Evolutionary conservation across 345 rosid species (phyloP), one percentile per base, ranked within the genome.

Genomic region (Eucalyptus brandiana): DNA sequence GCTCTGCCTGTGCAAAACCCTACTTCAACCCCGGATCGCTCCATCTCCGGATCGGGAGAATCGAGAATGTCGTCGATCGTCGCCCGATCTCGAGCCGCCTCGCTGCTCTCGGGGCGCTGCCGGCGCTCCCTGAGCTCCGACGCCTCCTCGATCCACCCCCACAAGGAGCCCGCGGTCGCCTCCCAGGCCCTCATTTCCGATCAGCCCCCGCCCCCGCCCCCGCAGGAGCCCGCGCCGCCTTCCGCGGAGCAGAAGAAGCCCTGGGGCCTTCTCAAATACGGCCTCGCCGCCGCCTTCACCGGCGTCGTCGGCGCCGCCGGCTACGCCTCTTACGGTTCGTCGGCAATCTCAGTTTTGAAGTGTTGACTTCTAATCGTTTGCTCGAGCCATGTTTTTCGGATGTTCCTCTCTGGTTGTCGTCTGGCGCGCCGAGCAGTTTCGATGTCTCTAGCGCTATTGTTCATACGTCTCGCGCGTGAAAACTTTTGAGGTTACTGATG

Each of bases 321-420:
- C 69, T 96, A 95, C 92, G 95, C 91, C 7, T 92, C 93, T 56
- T 98, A 93, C 86, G 97, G 99, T 98, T 40, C 49, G 93, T 92
- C 30, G 49, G 69, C 37, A 1, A 56, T 54, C 44, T 30, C 45
- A 34, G 15, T 51, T 54, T 87, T 85, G 80, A 42, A 85, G 6
- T 56, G 58, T 81, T 72, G 49, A 23, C 48, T 60, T 37, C 87
- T 21, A 7, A 23, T 76, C 7, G 45, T 76, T 37, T 76, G 47
- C 47, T 40, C 3, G 47, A 76, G 83, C 42, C 6, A 6, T 21
- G 30, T 76, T 53, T 53, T 53, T 11, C 83, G 47, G 83, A 21
- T 21, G 47, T 76, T 76, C 83, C 47, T 21, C 45, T 19, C 83
- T 21, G 21, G 83, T 37, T 11, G 47, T 37, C 28, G 1, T 37